Evolutionary conservation across 768 basidiomycete species (phyloP), one percentile per base, ranked within the genome.

Genomic region (Rhizopogon vulgaris): DNA sequence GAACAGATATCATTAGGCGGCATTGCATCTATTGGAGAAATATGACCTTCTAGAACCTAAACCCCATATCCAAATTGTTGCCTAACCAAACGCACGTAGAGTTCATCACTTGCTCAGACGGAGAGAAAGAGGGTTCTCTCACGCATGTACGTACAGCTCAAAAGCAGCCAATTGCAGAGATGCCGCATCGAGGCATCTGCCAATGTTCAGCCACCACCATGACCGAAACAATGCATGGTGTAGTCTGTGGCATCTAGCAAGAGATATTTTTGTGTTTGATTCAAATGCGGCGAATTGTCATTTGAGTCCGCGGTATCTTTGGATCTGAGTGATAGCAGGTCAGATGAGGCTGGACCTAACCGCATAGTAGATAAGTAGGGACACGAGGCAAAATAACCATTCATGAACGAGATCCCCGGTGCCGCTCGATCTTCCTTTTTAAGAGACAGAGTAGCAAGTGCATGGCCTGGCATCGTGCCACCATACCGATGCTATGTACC

Each of bases 71-170:
- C 41, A 28, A 42, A 55, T 30, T 24, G 38, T 52, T 48, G 45
- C 28, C 53, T 43, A 46, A 56, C 54, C 42, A 38, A 52, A 59
- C 46, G 55, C 56, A 54, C 56, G 56, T 63, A 63, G 57, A 53
- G 10, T 17, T 48, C 51, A 45, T 52, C 47, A 55, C 57, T 53
- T 43, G 17, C 22, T 43, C 41, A 42, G 18, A 42, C 34, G 36
- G 38, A 24, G 30, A 38, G 24, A 52, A 52, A 30, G 17, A n/a
- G 54, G 27, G 28, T 37, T 27, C 53, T 68, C 64, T 58, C 64
- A 66, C 62, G 62, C 27, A 57, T 38, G 49, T 51, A 58, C 61
- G 64, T 55, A 58, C 51, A 43, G 38, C 56, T 53, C 56, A 61
- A 57, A 56, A 51, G 58, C 36, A 49, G 56, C 60, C 52, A 54